Conservation (phyloP, 2,329 filamentous ascomycete genomes). For the Sclerotinia minor region DNA sequence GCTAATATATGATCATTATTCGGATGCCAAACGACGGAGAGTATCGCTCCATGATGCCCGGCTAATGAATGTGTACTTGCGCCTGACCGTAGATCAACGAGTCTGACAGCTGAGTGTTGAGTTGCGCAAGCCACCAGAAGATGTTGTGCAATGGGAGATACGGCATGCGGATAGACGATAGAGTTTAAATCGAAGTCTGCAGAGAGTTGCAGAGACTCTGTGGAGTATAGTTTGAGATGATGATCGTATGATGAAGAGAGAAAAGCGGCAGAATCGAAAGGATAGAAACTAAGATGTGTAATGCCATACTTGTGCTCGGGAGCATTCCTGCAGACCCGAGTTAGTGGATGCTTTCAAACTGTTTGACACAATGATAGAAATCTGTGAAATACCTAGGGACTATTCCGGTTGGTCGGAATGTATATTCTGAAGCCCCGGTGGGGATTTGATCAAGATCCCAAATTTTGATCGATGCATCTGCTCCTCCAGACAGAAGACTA, state of each 20-base stretch:
- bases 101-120: conserved; percentile 77
- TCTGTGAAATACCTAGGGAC: conserved; percentile 45
- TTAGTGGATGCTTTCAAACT: conserved; percentile 13
- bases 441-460: conserved; percentile 77
- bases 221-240: conserved; percentile 73
- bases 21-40: conserved; percentile 79
- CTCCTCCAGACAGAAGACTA: conserved; percentile 80
- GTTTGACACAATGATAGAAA: conserved; percentile 12
- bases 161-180: conserved; percentile 73
- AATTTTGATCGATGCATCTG: conserved; percentile 78
- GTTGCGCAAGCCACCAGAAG: conserved; percentile 86
- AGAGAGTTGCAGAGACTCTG: conserved; percentile 58
- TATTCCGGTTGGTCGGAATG: conserved; percentile 55
- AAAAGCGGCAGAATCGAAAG: conserved; percentile 74
- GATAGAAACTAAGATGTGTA: conserved; percentile 75
- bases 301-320: conserved; percentile 66
- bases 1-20: conserved; percentile 75
- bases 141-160: conserved; percentile 70
- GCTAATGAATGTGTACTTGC: conserved; percentile 70
- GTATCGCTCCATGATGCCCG: conserved; percentile 65
- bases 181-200: conserved; percentile 68
- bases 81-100: conserved; percentile 84
- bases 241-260: conserved; percentile 78
- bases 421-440: conserved; percentile 44
- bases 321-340: conserved; percentile 26